A percentile compares a stretch with the other conserved stretches of the same genome.
Conservation (phyloP, 73 alveolate species). For the Paramecium octaurelia region DNA sequence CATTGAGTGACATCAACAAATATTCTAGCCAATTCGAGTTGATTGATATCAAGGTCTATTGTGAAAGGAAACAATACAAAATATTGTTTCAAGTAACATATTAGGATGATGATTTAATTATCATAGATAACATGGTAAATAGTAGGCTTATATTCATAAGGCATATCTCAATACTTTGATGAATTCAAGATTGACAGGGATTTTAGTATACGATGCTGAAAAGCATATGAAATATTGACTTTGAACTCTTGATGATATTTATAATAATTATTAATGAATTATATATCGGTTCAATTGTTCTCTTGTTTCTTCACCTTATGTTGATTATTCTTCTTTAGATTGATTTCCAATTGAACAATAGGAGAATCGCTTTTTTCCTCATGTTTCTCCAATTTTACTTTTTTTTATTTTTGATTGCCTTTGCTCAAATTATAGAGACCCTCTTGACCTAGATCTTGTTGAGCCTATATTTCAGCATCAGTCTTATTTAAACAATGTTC, state of each 20-base stretch:
- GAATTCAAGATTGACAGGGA: background rate
- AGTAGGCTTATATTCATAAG: background rate
- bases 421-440: background rate
- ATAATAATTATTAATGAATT: background rate
- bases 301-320: background rate
- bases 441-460: background rate
- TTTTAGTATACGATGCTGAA: background rate
- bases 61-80: background rate
- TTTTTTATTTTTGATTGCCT: background rate
- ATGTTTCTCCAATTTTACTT: background rate
- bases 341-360: background rate
- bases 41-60: background rate
- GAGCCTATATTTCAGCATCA: conserved; percentile 2
- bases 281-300: background rate
- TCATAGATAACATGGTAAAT: background rate
- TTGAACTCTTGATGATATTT: background rate
- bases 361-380: background rate
- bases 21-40: background rate
- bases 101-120: background rate
- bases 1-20: background rate
- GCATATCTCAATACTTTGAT: background rate
- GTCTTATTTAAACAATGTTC: conserved; percentile 43
- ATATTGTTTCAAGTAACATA: background rate
- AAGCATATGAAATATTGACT: background rate
- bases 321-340: background rate